Evolutionary conservation across 179 eudicot species (phyloP).

Genomic region (Vitellaria paradoxa): DNA sequence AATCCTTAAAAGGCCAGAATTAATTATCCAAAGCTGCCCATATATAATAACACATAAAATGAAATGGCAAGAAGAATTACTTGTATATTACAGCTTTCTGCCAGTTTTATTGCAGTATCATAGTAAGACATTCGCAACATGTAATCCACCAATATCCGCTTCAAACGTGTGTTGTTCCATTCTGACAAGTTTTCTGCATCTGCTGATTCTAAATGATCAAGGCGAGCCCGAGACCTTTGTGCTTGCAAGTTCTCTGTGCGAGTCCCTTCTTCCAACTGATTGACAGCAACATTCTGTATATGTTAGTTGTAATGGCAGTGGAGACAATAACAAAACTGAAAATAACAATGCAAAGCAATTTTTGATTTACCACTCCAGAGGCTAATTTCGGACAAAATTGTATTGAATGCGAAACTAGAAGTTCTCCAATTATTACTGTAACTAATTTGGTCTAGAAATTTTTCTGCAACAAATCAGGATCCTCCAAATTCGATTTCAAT

Average conservation of each 20-base stretch:
- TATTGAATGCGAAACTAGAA: neutral
- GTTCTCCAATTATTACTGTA: neutral
- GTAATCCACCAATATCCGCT: constrained; percentile 89
- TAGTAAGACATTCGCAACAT: constrained; percentile 95
- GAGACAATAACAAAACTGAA: neutral
- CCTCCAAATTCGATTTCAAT: neutral
- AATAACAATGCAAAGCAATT: neutral
- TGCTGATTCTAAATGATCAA: constrained; percentile 83
- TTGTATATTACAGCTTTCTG: constrained; percentile 70
- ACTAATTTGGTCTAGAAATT: neutral
- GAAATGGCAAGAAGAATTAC: constrained; percentile 30
- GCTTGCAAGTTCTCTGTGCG: constrained; percentile 77
- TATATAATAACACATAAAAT: neutral
- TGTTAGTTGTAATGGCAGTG: neutral
- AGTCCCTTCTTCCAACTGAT: constrained; percentile 87
- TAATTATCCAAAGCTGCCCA: neutral
- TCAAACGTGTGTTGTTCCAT: constrained; percentile 72
- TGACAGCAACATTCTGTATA: neutral
- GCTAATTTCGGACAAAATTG: neutral
- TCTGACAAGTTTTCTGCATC: constrained; percentile 61
- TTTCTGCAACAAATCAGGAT: neutral
- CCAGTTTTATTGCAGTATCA: constrained; percentile 79
- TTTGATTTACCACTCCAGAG: neutral
- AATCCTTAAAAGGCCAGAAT: neutral
- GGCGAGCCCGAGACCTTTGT: constrained; percentile 68